These are phyloP conservation scores for Amylostereum areolatum DNA, from an alignment of 1,284 basidiomycete species.

Conservation along the genomic window DNA sequence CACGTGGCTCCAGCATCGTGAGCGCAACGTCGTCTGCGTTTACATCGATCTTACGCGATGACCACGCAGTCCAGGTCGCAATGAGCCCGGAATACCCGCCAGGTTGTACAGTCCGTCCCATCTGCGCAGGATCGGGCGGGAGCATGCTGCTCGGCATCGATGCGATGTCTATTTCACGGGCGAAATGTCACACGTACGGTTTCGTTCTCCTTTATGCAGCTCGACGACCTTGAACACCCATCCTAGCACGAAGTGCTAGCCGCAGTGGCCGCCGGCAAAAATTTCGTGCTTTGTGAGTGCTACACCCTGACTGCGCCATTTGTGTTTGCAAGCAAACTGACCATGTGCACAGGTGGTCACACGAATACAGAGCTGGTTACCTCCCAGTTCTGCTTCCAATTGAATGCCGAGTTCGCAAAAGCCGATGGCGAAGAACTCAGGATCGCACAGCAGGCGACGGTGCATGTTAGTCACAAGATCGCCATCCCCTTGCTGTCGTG, in stretches of 20 bases:
- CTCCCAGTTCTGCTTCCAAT: conserved; percentile 56
- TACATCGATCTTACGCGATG: conserved; percentile 6
- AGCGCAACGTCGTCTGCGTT: background rate
- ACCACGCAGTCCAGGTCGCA: conserved; percentile 68
- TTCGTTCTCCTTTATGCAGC: conserved; percentile 3
- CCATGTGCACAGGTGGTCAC: conserved; percentile 32
- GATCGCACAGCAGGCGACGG: conserved; percentile 30
- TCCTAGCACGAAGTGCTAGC: conserved; percentile 79
- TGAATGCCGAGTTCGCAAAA: conserved; percentile 31
- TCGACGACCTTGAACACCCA: conserved; percentile 7
- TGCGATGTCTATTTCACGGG: conserved; percentile 87
- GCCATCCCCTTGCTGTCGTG: conserved; percentile 53
- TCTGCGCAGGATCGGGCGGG: conserved; percentile 83
- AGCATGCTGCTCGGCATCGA: conserved; percentile 63
- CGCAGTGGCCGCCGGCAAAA: conserved; percentile 62
- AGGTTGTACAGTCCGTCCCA: conserved; percentile 45
- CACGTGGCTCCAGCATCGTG: too few species aligned
- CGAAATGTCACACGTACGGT: conserved; percentile 82
- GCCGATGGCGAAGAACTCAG: conserved; percentile 13
- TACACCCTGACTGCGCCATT: background rate
- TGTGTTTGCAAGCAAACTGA: conserved; percentile 3
- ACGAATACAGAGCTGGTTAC: conserved; percentile 86
- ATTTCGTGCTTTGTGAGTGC: conserved; percentile 72
- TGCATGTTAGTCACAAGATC: conserved; percentile 57
- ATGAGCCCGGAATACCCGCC: conserved; percentile 31